A percentile compares a stretch with the other conserved stretches of the same genome.
These are phyloP conservation scores for Aspergillus calidoustus DNA, from an alignment of 2,329 filamentous ascomycete genomes.

Conservation along the genomic window DNA sequence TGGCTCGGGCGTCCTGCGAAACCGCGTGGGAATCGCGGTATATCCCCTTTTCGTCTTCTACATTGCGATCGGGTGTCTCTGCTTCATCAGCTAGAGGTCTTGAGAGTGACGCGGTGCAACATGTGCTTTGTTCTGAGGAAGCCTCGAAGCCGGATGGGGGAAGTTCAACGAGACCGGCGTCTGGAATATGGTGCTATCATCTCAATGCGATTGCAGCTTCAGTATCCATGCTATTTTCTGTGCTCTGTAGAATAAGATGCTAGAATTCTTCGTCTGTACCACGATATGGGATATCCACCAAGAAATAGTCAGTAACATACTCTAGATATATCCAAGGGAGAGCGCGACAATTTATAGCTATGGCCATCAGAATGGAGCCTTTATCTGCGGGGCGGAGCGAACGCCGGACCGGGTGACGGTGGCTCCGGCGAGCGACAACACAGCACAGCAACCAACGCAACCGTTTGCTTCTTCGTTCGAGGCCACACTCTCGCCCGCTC, in stretches of 20 bases:
- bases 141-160: neutral
- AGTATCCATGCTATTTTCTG: conserved; percentile 12
- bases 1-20: conserved; percentile 93
- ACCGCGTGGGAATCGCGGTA: conserved; percentile 89
- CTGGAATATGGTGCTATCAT: conserved; percentile 4
- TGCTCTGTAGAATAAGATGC: conserved; percentile 15
- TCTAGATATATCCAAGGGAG: neutral
- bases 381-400: conserved; percentile 27
- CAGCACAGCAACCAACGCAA: conserved; percentile 20
- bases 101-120: neutral
- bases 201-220: conserved; percentile 15
- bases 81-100: conserved; percentile 83
- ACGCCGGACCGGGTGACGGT: conserved; percentile 31
- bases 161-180: neutral
- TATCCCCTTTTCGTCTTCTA: conserved; percentile 97
- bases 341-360: too few relatives aligned
- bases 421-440: conserved; percentile 28
- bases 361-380: neutral
- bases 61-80: conserved; percentile 86
- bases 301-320: neutral
- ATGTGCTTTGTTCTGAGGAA: neutral
- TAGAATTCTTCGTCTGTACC: conserved; percentile 17
- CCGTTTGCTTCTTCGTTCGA: conserved; percentile 17
- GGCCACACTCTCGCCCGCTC: conserved; percentile 5
- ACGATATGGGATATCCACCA: conserved; percentile 23